Percentiles rank a stretch among this genome's conserved stretches.
Evolutionary conservation across 805 yeast species (phyloP).

Genomic region (Priceomyces melissophilus): DNA sequence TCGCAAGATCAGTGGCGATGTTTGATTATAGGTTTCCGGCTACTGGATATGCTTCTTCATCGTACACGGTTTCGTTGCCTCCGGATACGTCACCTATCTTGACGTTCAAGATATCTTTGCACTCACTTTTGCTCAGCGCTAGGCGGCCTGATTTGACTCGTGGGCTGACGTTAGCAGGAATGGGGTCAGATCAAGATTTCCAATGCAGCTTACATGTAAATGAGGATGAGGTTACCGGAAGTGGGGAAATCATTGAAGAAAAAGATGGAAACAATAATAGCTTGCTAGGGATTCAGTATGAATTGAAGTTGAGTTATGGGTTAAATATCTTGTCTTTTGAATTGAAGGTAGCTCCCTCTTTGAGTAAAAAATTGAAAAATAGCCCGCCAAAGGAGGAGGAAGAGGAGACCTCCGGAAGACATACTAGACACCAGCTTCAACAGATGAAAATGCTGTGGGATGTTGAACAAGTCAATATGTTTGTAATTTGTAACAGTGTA

Average conservation of each 20-base stretch:
- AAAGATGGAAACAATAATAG: slow-evolving; percentile 13
- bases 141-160: slow-evolving; percentile 30
- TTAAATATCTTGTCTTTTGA: slow-evolving; percentile 38
- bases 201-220: slow-evolving; percentile 37
- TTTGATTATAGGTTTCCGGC: slow-evolving; percentile 38
- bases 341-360: slow-evolving; percentile 38
- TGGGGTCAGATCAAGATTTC: slow-evolving; percentile 39
- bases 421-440: slow-evolving; percentile 44
- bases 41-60: slow-evolving; percentile 37
- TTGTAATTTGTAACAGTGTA: slow-evolving; percentile 25
- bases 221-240: slow-evolving; percentile 34
- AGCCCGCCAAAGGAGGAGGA: slow-evolving; percentile 17
- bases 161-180: slow-evolving; percentile 29
- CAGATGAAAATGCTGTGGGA: slow-evolving; percentile 45
- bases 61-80: slow-evolving; percentile 37
- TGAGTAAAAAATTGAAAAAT: slow-evolving; percentile 34
- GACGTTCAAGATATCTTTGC: slow-evolving; percentile 33
- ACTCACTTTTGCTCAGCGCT: slow-evolving; percentile 26
- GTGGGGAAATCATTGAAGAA: slow-evolving; percentile 31
- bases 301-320: slow-evolving; percentile 38
- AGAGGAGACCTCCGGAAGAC: slow-evolving; percentile 36
- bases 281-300: slow-evolving; percentile 30
- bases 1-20: slow-evolving; percentile 25
- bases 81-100: slow-evolving; percentile 33
- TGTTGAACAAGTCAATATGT: slow-evolving; percentile 37